Percentiles rank a stretch among this genome's conserved stretches.
Evolutionary conservation across 2,329 filamentous ascomycete species (phyloP).

Genomic region (Hypoxylon sp.): DNA sequence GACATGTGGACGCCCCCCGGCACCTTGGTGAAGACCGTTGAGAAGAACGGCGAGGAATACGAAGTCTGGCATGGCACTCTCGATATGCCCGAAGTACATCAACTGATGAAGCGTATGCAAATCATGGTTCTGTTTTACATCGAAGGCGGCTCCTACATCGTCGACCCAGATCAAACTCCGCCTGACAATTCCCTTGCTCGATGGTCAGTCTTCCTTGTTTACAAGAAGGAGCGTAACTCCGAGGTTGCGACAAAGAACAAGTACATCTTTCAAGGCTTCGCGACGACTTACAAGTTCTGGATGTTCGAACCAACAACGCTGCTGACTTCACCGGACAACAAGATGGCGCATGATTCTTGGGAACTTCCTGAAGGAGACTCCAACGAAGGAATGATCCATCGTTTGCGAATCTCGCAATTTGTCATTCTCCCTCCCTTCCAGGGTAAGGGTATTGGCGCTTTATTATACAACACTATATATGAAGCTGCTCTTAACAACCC

Average conservation of each 20-base stretch:
- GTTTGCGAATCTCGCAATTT: constrained; percentile 93
- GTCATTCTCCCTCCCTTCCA: constrained; percentile 91
- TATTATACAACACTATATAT: constrained; percentile 87
- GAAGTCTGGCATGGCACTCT: constrained; percentile 89
- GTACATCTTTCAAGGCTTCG: constrained; percentile 91
- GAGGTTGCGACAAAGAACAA: constrained; percentile 63
- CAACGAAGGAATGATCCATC: constrained; percentile 75
- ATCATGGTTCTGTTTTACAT: constrained; percentile 90
- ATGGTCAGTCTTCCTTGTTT: constrained; percentile 94
- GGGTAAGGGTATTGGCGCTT: constrained; percentile 80
- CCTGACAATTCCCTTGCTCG: constrained; percentile 81
- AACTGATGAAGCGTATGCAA: constrained; percentile 84
- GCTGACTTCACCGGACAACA: constrained; percentile 56
- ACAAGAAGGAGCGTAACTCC: constrained; percentile 70
- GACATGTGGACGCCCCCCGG: constrained; percentile 80
- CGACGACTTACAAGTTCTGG: constrained; percentile 91
- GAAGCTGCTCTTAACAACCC: constrained; percentile 74
- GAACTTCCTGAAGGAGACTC: constrained; percentile 60
- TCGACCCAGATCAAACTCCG: constrained; percentile 66
- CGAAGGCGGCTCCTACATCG: constrained; percentile 86
- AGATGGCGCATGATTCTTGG: constrained; percentile 55
- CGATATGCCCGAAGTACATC: constrained; percentile 76
- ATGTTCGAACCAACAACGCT: constrained; percentile 67
- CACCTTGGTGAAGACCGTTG: constrained; percentile 75
- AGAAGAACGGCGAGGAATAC: constrained; percentile 73